A percentile compares a stretch with the other conserved stretches of the same genome.
phyloP scores from a whole-genome alignment of 352 stramenopile genomes.

The Pythium utonaiense region DNA sequence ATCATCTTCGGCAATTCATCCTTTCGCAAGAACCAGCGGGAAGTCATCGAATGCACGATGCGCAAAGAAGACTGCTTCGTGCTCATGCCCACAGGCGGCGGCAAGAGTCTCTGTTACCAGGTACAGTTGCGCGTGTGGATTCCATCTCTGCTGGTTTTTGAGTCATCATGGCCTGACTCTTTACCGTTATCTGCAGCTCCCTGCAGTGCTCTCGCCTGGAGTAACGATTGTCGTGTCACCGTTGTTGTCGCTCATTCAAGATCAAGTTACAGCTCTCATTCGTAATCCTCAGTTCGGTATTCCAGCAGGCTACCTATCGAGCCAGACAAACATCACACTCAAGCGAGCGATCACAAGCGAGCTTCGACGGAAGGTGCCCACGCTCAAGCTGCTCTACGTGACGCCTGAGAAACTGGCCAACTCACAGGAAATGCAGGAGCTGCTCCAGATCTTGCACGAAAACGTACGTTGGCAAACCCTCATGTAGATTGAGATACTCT shows the following conservation, averaged over 20 bases:
- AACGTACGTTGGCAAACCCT: constrained; percentile 41
- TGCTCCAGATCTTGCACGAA: constrained; percentile 45
- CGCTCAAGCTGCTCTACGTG: constrained; percentile 90
- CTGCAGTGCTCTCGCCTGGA: constrained; percentile 53
- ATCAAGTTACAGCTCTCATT: constrained; percentile 88
- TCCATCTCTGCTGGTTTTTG: too few species aligned
- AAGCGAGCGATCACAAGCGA: constrained; percentile 73
- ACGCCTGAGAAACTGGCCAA: constrained; percentile 94
- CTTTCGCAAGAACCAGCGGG: constrained; percentile 91
- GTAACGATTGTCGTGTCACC: constrained; percentile 94
- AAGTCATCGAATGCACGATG: constrained; percentile 92
- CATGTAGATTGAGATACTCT: not conserved
- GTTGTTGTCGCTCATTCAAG: constrained; percentile 92
- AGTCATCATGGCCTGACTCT: too few species aligned
- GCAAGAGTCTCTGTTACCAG: constrained; percentile 93
- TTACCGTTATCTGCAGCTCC: constrained; percentile 21
- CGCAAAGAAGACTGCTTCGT: constrained; percentile 90
- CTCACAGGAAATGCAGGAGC: constrained; percentile 64
- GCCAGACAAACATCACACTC: constrained; percentile 59
- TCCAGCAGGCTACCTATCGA: constrained; percentile 70
- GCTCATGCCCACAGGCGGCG: constrained; percentile 92
- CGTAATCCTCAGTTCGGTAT: constrained; percentile 61
- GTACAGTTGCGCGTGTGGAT: constrained; percentile 22
- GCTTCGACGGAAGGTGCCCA: constrained; percentile 66
- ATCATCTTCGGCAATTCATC: constrained; percentile 62